Conservation (phyloP, 768 basidiomycete genomes). For the Inosperma sp. region DNA sequence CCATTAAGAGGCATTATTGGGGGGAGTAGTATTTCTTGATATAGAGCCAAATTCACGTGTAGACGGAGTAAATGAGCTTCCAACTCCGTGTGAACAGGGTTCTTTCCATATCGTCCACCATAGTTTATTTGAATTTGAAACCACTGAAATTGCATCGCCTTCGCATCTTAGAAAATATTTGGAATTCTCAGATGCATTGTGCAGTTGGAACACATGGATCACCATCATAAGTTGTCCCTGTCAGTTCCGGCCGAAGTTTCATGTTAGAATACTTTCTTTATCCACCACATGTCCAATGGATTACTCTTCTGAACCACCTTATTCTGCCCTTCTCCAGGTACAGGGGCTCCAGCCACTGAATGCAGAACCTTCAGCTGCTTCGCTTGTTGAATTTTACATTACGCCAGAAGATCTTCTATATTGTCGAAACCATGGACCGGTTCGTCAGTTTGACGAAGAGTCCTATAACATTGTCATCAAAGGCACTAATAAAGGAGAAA, state of each 20-base stretch:
- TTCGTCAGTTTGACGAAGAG: slow-evolving; percentile 46
- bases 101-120: no score
- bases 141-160: no score
- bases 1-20: not conserved
- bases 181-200: no score
- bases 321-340: slow-evolving; percentile 43
- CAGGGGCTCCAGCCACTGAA: slow-evolving; percentile 56
- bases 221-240: no score
- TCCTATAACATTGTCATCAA: slow-evolving; percentile 39
- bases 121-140: no score
- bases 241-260: slow-evolving; percentile 11
- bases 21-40: no score
- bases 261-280: slow-evolving; percentile 9
- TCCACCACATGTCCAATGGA: slow-evolving; percentile 35
- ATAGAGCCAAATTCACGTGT: no score
- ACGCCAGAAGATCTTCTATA: slow-evolving; percentile 67
- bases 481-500: slow-evolving; percentile 30
- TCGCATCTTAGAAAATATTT: no score
- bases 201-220: no score
- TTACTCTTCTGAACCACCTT: slow-evolving; percentile 44
- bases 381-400: slow-evolving; percentile 52
- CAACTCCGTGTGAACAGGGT: no score
- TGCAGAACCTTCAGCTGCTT: slow-evolving; percentile 56
- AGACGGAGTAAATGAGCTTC: not conserved
- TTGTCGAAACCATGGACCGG: slow-evolving; percentile 67